Evolutionary conservation across 225 moss, liverwort and hornwort species (phyloP), one percentile per base, ranked within the genome.

Genomic region (Sphagnum contortum): DNA sequence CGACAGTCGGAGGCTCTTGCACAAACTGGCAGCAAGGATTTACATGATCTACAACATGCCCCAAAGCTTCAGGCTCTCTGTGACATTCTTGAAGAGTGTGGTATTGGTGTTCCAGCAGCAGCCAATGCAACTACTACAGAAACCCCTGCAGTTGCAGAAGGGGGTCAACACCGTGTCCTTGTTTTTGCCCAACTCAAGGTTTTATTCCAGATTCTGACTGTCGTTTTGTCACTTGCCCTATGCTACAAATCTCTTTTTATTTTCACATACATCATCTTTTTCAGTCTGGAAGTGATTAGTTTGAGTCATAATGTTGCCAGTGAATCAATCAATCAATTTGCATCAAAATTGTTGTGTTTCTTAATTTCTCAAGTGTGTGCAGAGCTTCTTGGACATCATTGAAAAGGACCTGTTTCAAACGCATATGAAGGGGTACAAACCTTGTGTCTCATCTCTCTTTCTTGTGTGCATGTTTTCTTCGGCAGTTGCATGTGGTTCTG

Each of bases 31-130:
- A 81, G 75, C 68, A 81, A 77, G 83, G 90, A 79, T 72, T 60
- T 94, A 48, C 93, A 94, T 81, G 93, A 94, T 59, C 75, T 94
- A 70, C 86, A 90, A 64, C 80, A 94, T 76, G 86, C 93, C 67
- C 93, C 93, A 29, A 94, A 94, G 72, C 81, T 94, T 65, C 77
- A 84, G 76, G 93, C 93, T 55, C 79, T 94, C 49, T 80, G 90
- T 55, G 93, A 94, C 62, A 94, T 94, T 47, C 77, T 94, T 75
- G 93, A 94, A 74, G 93, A 94, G 67, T 94, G 93, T 73, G 93
- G 93, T 55, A 90, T 94, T 61, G 93, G 93, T 74, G 72, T 83
- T 47, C 88, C 84, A 68, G 80, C 77, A 12, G 14, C 82, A 46
- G 79, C 79, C 9, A 79, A 73, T 14, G 14, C 82, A 46, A 77